phyloP scores from a whole-genome alignment of 2,329 filamentous ascomycete genomes.

The Ustulina deusta region DNA sequence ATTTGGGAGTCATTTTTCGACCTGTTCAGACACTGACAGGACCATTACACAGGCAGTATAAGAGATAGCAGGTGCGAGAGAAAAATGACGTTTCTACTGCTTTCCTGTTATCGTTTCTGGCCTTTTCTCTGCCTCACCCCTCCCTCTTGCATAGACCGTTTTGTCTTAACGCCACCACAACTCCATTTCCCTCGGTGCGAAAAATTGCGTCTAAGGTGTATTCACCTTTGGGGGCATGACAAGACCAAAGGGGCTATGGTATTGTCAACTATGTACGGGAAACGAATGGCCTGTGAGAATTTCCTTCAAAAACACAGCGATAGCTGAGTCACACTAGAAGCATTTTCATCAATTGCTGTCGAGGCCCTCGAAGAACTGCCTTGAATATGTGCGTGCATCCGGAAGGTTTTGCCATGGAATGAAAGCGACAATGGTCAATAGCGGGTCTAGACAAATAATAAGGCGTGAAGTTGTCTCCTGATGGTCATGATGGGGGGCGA shows the following conservation, averaged over 20 bases:
- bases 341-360: slow-evolving; percentile 12
- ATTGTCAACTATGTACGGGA: slow-evolving; percentile 48
- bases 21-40: slow-evolving; percentile 39
- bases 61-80: slow-evolving; percentile 15
- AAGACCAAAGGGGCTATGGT: slow-evolving; percentile 33
- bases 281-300: slow-evolving; percentile 41
- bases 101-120: slow-evolving; percentile 18
- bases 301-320: slow-evolving; percentile 20
- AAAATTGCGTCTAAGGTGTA: slow-evolving; percentile 23
- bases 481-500: slow-evolving; percentile 20
- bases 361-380: slow-evolving; percentile 16
- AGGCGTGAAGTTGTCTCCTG: slow-evolving; percentile 14
- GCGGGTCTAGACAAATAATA: slow-evolving; percentile 22
- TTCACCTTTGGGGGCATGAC: slow-evolving; percentile 22
- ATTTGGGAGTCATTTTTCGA: slow-evolving; percentile 38
- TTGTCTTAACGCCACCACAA: slow-evolving; percentile 32
- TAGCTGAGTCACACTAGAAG: slow-evolving; percentile 18
- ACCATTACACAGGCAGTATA: slow-evolving; percentile 40
- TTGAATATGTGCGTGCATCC: slow-evolving; percentile 23
- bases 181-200: slow-evolving; percentile 32
- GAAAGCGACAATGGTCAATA: slow-evolving; percentile 30
- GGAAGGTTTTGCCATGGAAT: slow-evolving; percentile 23
- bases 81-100: slow-evolving; percentile 16
- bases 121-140: slow-evolving; percentile 20
- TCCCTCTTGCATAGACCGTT: slow-evolving; percentile 26